phyloP scores from a whole-genome alignment of 2,329 filamentous ascomycete genomes.

The Neonectria hederae region DNA sequence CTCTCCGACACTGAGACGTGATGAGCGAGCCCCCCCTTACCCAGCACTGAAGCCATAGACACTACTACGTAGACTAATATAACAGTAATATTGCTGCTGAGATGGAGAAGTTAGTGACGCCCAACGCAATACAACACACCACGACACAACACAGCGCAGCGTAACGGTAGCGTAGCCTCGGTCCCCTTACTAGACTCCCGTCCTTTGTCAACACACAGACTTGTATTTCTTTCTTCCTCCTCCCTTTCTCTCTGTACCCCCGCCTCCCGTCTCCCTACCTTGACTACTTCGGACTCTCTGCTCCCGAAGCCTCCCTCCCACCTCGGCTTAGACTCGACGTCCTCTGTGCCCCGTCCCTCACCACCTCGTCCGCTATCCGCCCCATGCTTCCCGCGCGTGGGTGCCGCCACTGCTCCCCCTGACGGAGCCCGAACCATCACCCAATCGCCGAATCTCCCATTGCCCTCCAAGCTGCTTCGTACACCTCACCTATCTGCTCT shows the following conservation, averaged over 20 bases:
- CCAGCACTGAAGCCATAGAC: background rate
- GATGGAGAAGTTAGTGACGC: constrained; percentile 26
- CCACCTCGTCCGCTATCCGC: constrained; percentile 3
- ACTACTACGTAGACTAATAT: background rate
- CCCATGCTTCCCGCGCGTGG: constrained; percentile 21
- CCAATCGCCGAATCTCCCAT: constrained; percentile 34
- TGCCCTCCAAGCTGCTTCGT: constrained; percentile 15
- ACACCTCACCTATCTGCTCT: too few relatives aligned
- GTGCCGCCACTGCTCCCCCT: constrained; percentile 21
- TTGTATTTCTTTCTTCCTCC: background rate
- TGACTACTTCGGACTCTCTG: background rate
- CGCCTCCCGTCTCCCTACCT: too few relatives aligned
- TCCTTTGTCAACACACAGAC: constrained; percentile 26
- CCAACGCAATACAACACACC: constrained; percentile 26
- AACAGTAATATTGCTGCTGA: background rate
- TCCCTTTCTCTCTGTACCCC: background rate
- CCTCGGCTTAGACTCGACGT: background rate
- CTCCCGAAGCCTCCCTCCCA: background rate
- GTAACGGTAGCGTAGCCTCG: constrained; percentile 20
- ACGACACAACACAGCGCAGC: constrained; percentile 17
- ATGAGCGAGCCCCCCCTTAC: background rate
- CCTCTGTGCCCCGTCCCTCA: constrained; percentile 5
- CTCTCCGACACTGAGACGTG: constrained; percentile 5
- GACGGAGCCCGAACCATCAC: constrained; percentile 30
- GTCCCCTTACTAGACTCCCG: constrained; percentile 25